These are phyloP conservation scores for Paramyrothecium sp. DNA, from an alignment of 2,329 filamentous ascomycete genomes.

Conservation along the genomic window DNA sequence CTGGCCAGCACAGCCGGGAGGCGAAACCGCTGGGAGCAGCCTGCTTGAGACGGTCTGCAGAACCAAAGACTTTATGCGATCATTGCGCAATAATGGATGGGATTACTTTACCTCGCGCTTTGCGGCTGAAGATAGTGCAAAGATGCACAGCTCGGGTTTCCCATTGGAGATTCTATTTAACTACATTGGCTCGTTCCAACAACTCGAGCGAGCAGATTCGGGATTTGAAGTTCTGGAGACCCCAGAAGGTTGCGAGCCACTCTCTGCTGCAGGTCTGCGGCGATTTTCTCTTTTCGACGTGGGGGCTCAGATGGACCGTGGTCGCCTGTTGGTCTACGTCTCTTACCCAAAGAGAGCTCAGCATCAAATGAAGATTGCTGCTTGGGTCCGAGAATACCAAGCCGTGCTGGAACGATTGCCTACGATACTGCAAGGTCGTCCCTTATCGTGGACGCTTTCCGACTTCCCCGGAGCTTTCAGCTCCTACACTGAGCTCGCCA, in stretches of 20 bases:
- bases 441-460: constrained; percentile 14
- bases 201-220: constrained; percentile 12
- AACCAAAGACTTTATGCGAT: constrained; percentile 17
- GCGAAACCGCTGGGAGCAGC: background rate
- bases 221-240: constrained; percentile 2
- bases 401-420: background rate
- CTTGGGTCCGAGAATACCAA: background rate
- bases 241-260: background rate
- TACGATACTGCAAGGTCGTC: background rate
- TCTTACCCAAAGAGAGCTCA: background rate
- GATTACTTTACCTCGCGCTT: constrained; percentile 16
- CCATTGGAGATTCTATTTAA: constrained; percentile 29
- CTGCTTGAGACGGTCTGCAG: constrained; percentile 5
- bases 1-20: background rate
- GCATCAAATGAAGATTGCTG: background rate
- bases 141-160: constrained; percentile 25
- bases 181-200: constrained; percentile 17
- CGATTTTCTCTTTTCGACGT: background rate
- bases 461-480: constrained; percentile 16
- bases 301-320: background rate
- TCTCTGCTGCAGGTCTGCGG: background rate
- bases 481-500: background rate
- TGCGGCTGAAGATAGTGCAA: constrained; percentile 13
- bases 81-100: constrained; percentile 14
- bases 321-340: background rate